Percentiles rank a stretch among this genome's conserved stretches.
phyloP scores from a whole-genome alignment of 768 basidiomycete genomes.

The Paxillus rubicundulus region DNA sequence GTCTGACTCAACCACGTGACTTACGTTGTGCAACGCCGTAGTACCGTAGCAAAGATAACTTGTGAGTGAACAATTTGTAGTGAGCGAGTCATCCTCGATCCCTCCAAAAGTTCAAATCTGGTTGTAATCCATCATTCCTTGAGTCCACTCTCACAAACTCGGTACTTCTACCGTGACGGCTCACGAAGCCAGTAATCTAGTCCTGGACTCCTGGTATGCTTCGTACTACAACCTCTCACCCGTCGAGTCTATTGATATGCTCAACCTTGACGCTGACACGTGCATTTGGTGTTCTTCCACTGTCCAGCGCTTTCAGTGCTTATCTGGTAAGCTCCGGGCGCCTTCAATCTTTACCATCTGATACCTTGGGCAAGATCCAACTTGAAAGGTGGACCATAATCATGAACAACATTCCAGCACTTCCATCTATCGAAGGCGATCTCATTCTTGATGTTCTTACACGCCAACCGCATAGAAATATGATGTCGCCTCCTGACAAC shows the following conservation, averaged over 20 bases:
- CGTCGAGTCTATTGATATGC: background rate
- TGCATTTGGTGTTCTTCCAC: background rate
- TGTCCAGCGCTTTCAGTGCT: background rate
- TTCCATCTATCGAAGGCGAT: slow-evolving; percentile 58
- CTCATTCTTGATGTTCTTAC: slow-evolving; percentile 59
- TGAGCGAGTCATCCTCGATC: background rate
- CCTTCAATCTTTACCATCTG: background rate
- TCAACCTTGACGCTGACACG: background rate
- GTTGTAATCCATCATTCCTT: background rate
- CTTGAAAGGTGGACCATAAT: slow-evolving; percentile 5
- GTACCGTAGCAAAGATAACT: no score
- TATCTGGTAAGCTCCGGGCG: background rate
- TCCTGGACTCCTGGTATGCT: background rate
- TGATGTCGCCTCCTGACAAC: slow-evolving; percentile 35
- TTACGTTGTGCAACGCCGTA: background rate
- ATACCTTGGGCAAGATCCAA: background rate
- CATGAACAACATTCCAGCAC: slow-evolving; percentile 40
- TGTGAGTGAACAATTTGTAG: background rate
- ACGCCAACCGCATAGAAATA: slow-evolving; percentile 40
- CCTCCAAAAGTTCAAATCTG: no score
- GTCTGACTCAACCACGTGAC: slow-evolving; percentile 1
- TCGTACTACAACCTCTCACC: background rate
- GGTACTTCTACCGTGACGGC: background rate
- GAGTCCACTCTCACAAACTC: background rate
- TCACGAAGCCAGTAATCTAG: background rate